These are phyloP conservation scores for Stentor roeselii DNA, from an alignment of 73 alveolate genomes.

Conservation along the genomic window DNA sequence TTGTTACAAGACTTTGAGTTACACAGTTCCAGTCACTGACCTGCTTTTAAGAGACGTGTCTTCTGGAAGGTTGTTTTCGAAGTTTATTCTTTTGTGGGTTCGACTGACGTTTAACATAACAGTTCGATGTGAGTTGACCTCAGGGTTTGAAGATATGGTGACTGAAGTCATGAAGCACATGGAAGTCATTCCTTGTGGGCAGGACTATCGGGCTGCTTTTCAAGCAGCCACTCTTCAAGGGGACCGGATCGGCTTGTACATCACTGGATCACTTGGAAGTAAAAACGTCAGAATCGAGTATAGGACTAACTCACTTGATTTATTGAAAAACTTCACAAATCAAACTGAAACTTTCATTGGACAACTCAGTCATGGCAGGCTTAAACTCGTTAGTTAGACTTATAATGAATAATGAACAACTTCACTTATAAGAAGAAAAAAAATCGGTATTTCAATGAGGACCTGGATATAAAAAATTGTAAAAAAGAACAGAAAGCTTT, in stretches of 20 bases:
- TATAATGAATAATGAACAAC: no score
- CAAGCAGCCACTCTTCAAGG: slow-evolving; percentile 28
- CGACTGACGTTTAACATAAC: not conserved
- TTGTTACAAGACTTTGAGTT: not conserved
- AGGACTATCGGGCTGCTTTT: not conserved
- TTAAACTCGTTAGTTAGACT: not conserved
- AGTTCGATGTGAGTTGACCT: not conserved
- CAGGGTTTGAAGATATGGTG: not conserved
- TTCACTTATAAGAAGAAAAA: no score
- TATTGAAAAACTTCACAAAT: not conserved
- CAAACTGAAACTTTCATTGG: not conserved
- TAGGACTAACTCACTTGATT: not conserved
- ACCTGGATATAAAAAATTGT: no score
- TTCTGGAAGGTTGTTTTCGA: not conserved
- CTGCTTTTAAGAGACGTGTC: not conserved
- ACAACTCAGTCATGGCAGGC: not conserved
- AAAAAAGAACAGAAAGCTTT: no score
- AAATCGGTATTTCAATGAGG: no score
- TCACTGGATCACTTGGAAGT: not conserved
- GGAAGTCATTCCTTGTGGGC: slow-evolving; percentile 16
- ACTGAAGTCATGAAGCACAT: not conserved
- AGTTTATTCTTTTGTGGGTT: slow-evolving; percentile 5
- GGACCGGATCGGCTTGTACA: not conserved
- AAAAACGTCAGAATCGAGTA: slow-evolving; percentile 7
- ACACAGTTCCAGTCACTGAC: slow-evolving; percentile 9